These are phyloP conservation scores for Drosera capensis DNA, from an alignment of 148 eudicot genomes.

Conservation along the genomic window DNA sequence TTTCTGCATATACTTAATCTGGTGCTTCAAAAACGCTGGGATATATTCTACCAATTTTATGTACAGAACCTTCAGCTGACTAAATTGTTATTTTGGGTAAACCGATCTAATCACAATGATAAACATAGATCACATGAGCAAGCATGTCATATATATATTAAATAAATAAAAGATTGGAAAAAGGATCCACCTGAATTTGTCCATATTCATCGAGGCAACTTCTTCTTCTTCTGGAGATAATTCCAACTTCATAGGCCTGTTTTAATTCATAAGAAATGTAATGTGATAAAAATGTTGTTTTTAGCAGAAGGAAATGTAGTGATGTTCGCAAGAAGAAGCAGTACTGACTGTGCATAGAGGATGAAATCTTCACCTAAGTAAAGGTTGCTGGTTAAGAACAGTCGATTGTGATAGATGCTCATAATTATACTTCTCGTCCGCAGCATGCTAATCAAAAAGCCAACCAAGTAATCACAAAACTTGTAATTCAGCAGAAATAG, in stretches of 20 bases:
- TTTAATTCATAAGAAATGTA: constrained; percentile 1
- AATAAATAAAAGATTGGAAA: background rate
- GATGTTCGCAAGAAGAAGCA: background rate
- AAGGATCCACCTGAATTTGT: constrained; percentile 48
- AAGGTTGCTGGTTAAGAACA: constrained; percentile 81
- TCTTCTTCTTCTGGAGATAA: constrained; percentile 90
- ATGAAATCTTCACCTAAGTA: constrained; percentile 40
- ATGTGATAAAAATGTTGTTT: no score
- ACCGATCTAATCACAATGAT: no score
- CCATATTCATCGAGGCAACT: constrained; percentile 77
- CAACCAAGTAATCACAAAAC: background rate
- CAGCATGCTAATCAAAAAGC: constrained; percentile 67
- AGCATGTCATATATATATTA: no score
- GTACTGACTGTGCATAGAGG: background rate
- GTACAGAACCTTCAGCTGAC: no score
- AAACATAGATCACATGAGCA: no score
- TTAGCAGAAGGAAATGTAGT: background rate
- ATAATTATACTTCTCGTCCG: constrained; percentile 94
- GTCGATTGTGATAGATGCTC: constrained; percentile 73
- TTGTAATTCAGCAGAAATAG: background rate
- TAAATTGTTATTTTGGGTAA: no score
- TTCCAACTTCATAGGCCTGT: constrained; percentile 61
- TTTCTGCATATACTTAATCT: no score
- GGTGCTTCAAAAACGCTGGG: no score
- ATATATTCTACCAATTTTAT: no score